These are phyloP conservation scores for Laguncularia racemosa DNA, from an alignment of 345 rosid species.

Conservation along the genomic window DNA sequence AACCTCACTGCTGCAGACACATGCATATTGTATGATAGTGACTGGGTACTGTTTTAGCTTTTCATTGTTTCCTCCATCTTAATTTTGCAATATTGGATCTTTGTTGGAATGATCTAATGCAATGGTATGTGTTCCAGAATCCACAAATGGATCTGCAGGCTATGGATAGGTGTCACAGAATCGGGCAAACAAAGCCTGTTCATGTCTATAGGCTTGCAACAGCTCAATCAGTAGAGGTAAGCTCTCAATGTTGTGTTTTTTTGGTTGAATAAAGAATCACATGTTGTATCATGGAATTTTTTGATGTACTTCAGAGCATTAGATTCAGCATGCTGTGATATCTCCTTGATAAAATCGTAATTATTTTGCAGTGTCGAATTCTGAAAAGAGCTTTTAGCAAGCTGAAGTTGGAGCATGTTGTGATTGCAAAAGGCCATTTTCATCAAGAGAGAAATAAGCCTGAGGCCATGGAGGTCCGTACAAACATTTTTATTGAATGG, in stretches of 20 bases:
- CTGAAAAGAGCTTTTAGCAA: constrained; percentile 85
- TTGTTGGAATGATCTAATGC: constrained; percentile 5
- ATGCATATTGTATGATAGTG: constrained; percentile 92
- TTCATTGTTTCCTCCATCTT: not conserved
- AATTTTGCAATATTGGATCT: not conserved
- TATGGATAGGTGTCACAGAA: constrained; percentile 98
- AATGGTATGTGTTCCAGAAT: constrained; percentile 42
- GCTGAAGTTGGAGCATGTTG: constrained; percentile 96
- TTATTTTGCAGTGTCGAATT: constrained; percentile 60
- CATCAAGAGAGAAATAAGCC: constrained; percentile 68
- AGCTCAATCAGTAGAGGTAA: constrained; percentile 89
- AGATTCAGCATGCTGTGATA: not conserved
- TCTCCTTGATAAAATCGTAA: constrained; percentile 2
- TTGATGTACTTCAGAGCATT: not conserved
- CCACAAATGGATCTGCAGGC: constrained; percentile 99
- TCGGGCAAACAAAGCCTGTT: constrained; percentile 99
- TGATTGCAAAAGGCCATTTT: constrained; percentile 87
- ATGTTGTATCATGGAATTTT: constrained; percentile 2
- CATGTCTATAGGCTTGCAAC: constrained; percentile 95
- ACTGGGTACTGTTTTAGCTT: constrained; percentile 55
- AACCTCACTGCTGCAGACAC: constrained; percentile 97
- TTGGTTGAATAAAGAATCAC: constrained; percentile 1
- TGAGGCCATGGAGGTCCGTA: constrained; percentile 38
- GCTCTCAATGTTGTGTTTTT: not conserved
- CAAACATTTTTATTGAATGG: too few relatives aligned